Evolutionary conservation across 1,284 basidiomycete species (phyloP), one percentile per base, ranked within the genome.

Genomic region (Cutaneotrichosporon sp.): DNA sequence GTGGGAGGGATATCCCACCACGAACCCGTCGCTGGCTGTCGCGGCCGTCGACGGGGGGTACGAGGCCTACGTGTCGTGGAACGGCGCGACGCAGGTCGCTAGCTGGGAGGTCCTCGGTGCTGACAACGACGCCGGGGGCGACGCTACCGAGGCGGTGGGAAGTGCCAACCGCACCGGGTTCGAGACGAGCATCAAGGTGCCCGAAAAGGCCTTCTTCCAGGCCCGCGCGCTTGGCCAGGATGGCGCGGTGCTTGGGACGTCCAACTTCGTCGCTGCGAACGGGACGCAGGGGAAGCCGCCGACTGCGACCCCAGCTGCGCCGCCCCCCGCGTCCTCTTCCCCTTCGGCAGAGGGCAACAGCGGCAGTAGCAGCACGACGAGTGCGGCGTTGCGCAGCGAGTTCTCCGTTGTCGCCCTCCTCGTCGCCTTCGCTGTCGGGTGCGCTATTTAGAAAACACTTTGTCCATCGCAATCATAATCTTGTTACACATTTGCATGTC

Each of bases 81-180:
- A 71, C 49, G 70, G 71, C 12, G 67, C 67, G 2, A 71, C 70
- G 7, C 62, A 70, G 35, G 61, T 71, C 17, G 29, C 42, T 1
- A 46, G 31, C 0, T 71, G 62, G 62, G 55, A 57, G 26, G 33
- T 66, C 5, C 37, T 57, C 16, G 61, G 52, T 10, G 54, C 54
- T 2, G 51, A 57, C 24, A 49, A 33, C 14, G 52, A 51, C 20
- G 38, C 44, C 5, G 46, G 49, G 1, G 43, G 43, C 25, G 6
- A 20, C 19, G n/a, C 25, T 12, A 22, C 14, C 14, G 19, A 27
- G 14, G 43, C 48, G 3, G 25, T 61, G 3, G 32, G 24, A 39
- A 62, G 55, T 20, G 44, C 46, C 7, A 59, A 54, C 26, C 55
- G 56, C 27, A 50, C 47, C 3, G 61, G 62, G 9, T 66, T 68